These are phyloP conservation scores for Pneumocystis murina DNA, from an alignment of 1,139 yeast genomes.

Conservation along the genomic window DNA sequence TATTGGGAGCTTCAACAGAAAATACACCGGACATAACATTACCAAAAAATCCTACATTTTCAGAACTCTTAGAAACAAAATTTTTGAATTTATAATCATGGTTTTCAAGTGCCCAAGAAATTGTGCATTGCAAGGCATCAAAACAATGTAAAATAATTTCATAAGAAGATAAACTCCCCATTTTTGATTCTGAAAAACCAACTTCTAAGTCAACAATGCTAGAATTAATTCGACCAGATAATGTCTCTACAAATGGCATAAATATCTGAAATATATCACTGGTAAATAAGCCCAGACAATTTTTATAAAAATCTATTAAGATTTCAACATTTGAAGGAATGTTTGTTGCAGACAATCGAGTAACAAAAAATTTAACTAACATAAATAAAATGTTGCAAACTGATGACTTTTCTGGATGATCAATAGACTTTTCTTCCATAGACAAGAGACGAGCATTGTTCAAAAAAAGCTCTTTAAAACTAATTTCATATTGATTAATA, in stretches of 20 bases:
- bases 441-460: neutral
- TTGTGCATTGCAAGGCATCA: neutral
- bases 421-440: neutral
- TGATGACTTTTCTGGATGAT: neutral
- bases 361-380: neutral
- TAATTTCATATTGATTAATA: neutral
- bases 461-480: neutral
- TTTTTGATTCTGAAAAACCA: neutral
- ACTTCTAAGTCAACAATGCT: neutral
- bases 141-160: neutral
- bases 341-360: neutral
- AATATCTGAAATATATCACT: neutral
- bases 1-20: neutral
- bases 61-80: neutral
- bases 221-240: neutral
- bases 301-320: neutral
- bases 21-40: constrained; percentile 2
- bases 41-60: neutral
- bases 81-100: neutral
- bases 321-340: neutral
- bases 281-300: neutral
- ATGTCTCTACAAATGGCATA: neutral
- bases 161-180: neutral
- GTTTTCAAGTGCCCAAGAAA: neutral
- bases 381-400: neutral